These are phyloP conservation scores for Claviceps citrina DNA, from an alignment of 2,329 filamentous ascomycete genomes.

Conservation along the genomic window DNA sequence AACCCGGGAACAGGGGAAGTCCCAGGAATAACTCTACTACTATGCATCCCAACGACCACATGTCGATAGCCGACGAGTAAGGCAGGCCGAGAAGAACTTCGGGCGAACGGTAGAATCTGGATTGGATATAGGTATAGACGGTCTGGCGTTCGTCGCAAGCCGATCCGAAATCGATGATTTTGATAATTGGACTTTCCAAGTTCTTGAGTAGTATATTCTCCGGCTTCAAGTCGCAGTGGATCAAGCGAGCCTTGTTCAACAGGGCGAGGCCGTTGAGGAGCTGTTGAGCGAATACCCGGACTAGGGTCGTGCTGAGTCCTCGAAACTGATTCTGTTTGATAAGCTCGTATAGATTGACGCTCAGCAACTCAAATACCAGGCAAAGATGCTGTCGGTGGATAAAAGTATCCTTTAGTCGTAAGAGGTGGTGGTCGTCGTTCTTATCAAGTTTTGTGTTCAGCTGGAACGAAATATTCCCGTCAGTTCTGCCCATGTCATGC, in stretches of 20 bases:
- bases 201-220: slow-evolving; percentile 98
- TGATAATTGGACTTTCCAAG: slow-evolving; percentile 96
- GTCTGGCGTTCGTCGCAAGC: slow-evolving; percentile 97
- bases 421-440: slow-evolving; percentile 92
- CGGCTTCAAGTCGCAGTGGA: slow-evolving; percentile 95
- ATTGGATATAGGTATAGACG: slow-evolving; percentile 98
- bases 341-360: slow-evolving; percentile 93
- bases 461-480: slow-evolving; percentile 27
- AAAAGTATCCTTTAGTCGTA: slow-evolving; percentile 92
- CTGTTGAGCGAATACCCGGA: slow-evolving; percentile 94
- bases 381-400: slow-evolving; percentile 96
- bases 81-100: slow-evolving; percentile 90
- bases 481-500: slow-evolving; percentile 8
- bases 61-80: slow-evolving; percentile 96
- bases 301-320: slow-evolving; percentile 87
- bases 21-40: slow-evolving; percentile 95
- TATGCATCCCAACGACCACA: slow-evolving; percentile 98
- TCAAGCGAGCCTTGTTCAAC: slow-evolving; percentile 88
- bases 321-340: slow-evolving; percentile 99
- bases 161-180: slow-evolving; percentile 98
- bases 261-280: slow-evolving; percentile 81
- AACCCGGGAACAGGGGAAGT: slow-evolving; percentile 85
- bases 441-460: slow-evolving; percentile 98
- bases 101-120: slow-evolving; percentile 90
- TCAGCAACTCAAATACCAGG: slow-evolving; percentile 87